Evolutionary conservation across 2,329 filamentous ascomycete genomes (phyloP).

Genomic region (Trichoderma sp.): DNA sequence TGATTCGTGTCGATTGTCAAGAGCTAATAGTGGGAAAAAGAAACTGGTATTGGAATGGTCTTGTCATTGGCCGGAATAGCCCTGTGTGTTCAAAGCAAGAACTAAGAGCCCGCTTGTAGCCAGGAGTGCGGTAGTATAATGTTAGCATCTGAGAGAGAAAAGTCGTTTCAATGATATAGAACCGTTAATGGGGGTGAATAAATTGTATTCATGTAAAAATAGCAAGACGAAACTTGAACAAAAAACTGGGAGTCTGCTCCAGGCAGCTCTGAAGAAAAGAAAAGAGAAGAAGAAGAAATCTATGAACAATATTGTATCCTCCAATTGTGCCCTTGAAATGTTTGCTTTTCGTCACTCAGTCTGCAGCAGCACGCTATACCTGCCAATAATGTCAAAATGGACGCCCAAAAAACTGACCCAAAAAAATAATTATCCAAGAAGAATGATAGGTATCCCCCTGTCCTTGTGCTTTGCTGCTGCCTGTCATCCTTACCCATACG

Average conservation of each 20-base stretch:
- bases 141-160: background rate
- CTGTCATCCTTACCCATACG: constrained; percentile 21
- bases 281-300: background rate
- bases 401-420: background rate
- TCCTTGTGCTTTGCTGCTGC: constrained; percentile 17
- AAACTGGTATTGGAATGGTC: constrained; percentile 81
- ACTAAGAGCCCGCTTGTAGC: constrained; percentile 31
- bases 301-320: constrained; percentile 7
- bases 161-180: background rate
- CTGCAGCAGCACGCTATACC: constrained; percentile 25
- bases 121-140: background rate
- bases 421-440: constrained; percentile 6
- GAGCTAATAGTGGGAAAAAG: constrained; percentile 47
- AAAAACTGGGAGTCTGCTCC: constrained; percentile 25
- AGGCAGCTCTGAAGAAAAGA: constrained; percentile 23
- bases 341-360: background rate
- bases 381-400: constrained; percentile 6
- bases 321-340: constrained; percentile 23
- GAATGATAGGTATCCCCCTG: constrained; percentile 11
- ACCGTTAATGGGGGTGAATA: constrained; percentile 18
- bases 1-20: background rate
- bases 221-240: background rate
- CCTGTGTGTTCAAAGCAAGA: constrained; percentile 76
- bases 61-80: constrained; percentile 80
- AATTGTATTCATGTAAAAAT: background rate